Evolutionary conservation across 345 rosid genomes (phyloP).

Genomic region (Hypericum perforatum): DNA sequence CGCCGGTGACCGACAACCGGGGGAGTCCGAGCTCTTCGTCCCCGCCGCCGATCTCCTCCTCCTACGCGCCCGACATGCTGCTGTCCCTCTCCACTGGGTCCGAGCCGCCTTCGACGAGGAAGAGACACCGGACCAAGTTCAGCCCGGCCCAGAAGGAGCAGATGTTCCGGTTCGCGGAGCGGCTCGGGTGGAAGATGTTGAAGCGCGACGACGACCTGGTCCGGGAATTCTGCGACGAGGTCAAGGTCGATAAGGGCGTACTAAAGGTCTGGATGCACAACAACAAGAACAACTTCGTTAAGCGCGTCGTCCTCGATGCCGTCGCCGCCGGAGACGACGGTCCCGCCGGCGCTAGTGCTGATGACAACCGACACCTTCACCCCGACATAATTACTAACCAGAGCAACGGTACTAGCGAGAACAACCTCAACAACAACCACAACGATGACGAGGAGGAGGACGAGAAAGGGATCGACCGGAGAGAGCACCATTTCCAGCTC

Average conservation of each 20-base stretch:
- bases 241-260: constrained; percentile 60
- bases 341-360: constrained; percentile 4
- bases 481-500: constrained; percentile 19
- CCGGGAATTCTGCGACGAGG: constrained; percentile 50
- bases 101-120: constrained; percentile 27
- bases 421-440: not conserved
- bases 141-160: constrained; percentile 56
- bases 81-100: constrained; percentile 41
- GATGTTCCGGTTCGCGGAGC: constrained; percentile 67
- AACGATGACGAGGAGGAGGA: not conserved
- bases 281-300: constrained; percentile 60
- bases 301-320: constrained; percentile 11
- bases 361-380: too few relatives aligned
- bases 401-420: too few relatives aligned
- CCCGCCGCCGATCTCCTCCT: constrained; percentile 79
- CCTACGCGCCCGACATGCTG: constrained; percentile 67
- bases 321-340: not conserved
- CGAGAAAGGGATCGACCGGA: constrained; percentile 12
- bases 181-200: constrained; percentile 80
- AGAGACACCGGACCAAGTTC: constrained; percentile 60
- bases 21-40: constrained; percentile 60
- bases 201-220: constrained; percentile 61
- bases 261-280: constrained; percentile 98
- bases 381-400: not conserved
- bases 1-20: constrained; percentile 33